Percentiles rank a stretch among this genome's conserved stretches.
Evolutionary conservation across 176 grass and related monocot species (phyloP).

Genomic region (Rhynchospora breviuscula): DNA sequence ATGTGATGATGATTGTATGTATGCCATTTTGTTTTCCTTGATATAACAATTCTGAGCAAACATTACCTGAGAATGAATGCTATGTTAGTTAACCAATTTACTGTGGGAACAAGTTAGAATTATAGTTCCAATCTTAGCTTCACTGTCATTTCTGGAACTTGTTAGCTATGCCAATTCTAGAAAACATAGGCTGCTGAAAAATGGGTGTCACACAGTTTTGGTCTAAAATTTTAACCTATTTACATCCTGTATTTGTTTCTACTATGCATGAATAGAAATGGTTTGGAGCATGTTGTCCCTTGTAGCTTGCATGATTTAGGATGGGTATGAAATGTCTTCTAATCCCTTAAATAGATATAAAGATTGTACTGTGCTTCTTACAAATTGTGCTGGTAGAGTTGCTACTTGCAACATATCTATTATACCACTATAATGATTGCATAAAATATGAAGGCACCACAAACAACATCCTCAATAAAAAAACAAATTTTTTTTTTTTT

Average conservation of each 20-base stretch:
- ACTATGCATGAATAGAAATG: background rate
- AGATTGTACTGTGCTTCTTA: background rate
- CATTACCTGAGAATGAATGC: background rate
- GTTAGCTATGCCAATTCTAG: background rate
- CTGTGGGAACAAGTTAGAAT: background rate
- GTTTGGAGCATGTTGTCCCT: background rate
- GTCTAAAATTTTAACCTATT: background rate
- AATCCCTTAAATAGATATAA: background rate
- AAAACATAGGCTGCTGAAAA: slow-evolving; percentile 2
- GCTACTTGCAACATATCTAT: background rate
- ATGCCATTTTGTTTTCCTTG: background rate
- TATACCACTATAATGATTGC: background rate
- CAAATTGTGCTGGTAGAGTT: background rate
- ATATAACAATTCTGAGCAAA: background rate
- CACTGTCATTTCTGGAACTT: background rate
- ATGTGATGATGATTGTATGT: slow-evolving; percentile 17
- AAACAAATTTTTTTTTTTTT: too few relatives aligned
- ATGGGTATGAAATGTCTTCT: background rate
- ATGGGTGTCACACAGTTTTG: background rate
- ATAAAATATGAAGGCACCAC: background rate
- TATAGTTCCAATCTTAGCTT: background rate
- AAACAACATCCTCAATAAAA: background rate
- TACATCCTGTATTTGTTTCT: background rate
- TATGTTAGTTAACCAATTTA: background rate
- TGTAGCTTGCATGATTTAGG: background rate